Evolutionary conservation across 2,329 filamentous ascomycete genomes (phyloP), one percentile per base, ranked within the genome.

Genomic region (Ilyonectria sp.): DNA sequence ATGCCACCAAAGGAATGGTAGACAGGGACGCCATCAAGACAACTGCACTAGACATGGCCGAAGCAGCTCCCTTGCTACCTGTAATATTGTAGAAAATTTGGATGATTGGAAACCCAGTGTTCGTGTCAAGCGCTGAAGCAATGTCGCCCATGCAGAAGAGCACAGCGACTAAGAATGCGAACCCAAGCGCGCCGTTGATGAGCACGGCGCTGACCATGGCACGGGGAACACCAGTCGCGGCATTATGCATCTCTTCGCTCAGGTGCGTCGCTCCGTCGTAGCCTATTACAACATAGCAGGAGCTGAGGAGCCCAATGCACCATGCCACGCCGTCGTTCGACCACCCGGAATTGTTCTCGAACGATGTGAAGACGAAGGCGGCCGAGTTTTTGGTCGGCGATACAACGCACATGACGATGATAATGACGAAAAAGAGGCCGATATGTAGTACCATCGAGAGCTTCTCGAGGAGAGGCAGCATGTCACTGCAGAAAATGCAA

Each of bases 301-400:
- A 73, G 15, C 69, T 70, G 1, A 72, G 55, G 19, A 74, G 46
- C 6, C 71, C 71, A 7, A 74, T 73, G 4, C 67, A 65, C 69
- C 71, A 70, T 1, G 71, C 71, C 35, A 70, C 21, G 0, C 52
- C 71, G 6, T 69, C 49, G 3, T 31, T 69, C 0, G 54, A 43
- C 71, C 71, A 73, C 1, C 71, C 71, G 1, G 71, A 73, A 6
- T 72, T 70, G 6, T 74, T 73, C 35, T 69, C 59, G 17, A 73
- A 70, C 2, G 8, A 15, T 0, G 58, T 62, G 17, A 74, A 74
- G 2, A 74, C 71, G 13, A 58, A 68, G 4, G 54, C 19, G 3
- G 65, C 60, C 1, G 71, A 60, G 37, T 72, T 56, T 9, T 67
- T 74, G 2, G 44, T 61, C 0, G 71, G 71, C 0, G 71, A 68